Percentiles rank a stretch among this genome's conserved stretches.
These are phyloP conservation scores for Moelleriella libera DNA, from an alignment of 2,329 filamentous ascomycete species.

Conservation along the genomic window DNA sequence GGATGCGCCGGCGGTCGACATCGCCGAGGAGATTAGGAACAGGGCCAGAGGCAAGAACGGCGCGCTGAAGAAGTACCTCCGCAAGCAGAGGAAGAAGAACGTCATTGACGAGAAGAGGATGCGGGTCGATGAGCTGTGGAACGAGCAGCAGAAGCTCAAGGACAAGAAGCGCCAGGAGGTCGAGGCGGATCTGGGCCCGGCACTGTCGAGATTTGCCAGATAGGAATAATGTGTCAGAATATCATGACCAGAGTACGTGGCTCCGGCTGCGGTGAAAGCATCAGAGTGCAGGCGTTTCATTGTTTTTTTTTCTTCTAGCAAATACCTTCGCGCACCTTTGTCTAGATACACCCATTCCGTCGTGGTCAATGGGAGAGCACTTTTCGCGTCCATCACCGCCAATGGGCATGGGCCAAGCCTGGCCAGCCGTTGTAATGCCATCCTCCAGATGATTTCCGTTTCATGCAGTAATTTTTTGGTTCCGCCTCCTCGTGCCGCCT, in stretches of 20 bases:
- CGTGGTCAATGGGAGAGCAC: too few relatives aligned
- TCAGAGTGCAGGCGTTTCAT: too few relatives aligned
- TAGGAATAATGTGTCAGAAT: slow-evolving; percentile 34
- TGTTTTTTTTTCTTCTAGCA: too few relatives aligned
- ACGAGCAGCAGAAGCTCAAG: slow-evolving; percentile 54
- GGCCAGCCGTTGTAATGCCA: too few relatives aligned
- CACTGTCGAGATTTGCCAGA: slow-evolving; percentile 70
- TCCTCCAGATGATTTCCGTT: too few relatives aligned
- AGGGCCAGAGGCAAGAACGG: slow-evolving; percentile 80
- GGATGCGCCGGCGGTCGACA: slow-evolving; percentile 48
- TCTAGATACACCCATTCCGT: too few relatives aligned
- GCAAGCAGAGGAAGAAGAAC: slow-evolving; percentile 87
- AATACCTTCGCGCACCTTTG: too few relatives aligned
- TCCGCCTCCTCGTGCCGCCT: too few relatives aligned
- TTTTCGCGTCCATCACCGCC: too few relatives aligned
- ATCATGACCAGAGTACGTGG: not conserved
- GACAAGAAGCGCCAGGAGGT: slow-evolving; percentile 47
- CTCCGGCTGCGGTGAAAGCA: too few relatives aligned
- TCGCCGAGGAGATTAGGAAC: slow-evolving; percentile 54
- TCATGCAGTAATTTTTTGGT: too few relatives aligned
- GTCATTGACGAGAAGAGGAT: slow-evolving; percentile 91
- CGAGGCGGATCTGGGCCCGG: slow-evolving; percentile 67
- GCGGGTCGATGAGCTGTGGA: slow-evolving; percentile 70
- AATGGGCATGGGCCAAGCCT: too few relatives aligned
- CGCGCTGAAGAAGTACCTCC: slow-evolving; percentile 70